phyloP scores from a whole-genome alignment of 108 stramenopile species.

The Skeletonema marinoi region DNA sequence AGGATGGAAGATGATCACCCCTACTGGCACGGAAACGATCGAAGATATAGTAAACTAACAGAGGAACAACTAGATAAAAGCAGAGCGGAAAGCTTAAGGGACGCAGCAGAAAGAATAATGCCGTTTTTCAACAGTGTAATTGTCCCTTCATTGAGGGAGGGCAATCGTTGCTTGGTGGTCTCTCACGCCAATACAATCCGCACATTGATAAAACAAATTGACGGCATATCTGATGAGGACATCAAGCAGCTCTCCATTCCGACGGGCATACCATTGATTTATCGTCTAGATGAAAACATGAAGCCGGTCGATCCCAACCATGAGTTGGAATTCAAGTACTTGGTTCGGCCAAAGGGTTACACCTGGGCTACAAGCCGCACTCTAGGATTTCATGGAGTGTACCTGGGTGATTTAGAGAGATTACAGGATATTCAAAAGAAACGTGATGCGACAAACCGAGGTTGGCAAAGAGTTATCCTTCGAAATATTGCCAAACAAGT shows the following conservation, averaged over 20 bases:
- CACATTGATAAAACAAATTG: conserved; percentile 84
- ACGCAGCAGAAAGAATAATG: conserved; percentile 77
- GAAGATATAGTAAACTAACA: conserved; percentile 71
- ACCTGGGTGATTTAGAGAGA: conserved; percentile 83
- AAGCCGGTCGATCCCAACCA: conserved; percentile 78
- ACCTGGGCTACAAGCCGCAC: conserved; percentile 77
- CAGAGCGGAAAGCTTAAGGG: conserved; percentile 76
- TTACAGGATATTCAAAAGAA: conserved; percentile 84
- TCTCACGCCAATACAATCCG: conserved; percentile 89
- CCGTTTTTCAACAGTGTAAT: conserved; percentile 83
- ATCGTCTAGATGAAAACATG: conserved; percentile 83
- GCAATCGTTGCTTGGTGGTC: conserved; percentile 80
- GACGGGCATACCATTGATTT: conserved; percentile 82
- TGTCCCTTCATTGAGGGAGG: conserved; percentile 65
- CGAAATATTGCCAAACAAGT: conserved; percentile 71
- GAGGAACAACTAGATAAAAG: conserved; percentile 62
- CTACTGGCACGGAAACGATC: conserved; percentile 85
- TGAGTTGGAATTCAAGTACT: conserved; percentile 77
- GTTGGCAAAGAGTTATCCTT: conserved; percentile 86
- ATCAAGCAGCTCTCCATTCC: conserved; percentile 88
- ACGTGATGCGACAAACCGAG: conserved; percentile 77
- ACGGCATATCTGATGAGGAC: conserved; percentile 83
- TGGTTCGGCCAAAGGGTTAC: conserved; percentile 86
- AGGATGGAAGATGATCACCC: conserved; percentile 84
- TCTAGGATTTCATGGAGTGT: conserved; percentile 84